Evolutionary conservation across 2,329 filamentous ascomycete species (phyloP), one percentile per base, ranked within the genome.

Genomic region (Colletotrichum sp.): DNA sequence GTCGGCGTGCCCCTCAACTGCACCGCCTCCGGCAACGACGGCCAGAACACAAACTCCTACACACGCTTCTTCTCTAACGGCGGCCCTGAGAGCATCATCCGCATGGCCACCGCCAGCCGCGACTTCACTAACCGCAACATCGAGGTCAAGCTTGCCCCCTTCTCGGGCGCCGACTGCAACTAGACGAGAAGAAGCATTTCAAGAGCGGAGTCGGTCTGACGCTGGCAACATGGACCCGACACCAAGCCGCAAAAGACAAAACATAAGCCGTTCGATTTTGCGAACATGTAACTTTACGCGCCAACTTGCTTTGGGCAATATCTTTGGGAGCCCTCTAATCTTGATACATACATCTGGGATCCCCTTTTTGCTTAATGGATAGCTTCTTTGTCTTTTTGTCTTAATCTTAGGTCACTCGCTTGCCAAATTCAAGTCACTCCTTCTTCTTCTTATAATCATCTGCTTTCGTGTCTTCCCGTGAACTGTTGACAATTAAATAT

Each of bases 11-110:
- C 61, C 18, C 72, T 75, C 61, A 57, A 34, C 68, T 75, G 72
- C 68, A 32, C 61, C 18, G 68, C 72, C 36, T 30, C 69, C 7
- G 72, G 72, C 61, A 36, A 75, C 68, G 72, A 75, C 72, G 63
- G 52, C 55, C 68, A 38, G 52, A 72, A 72, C 68, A 15, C 10
- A 1, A 66, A 63, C 43, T 38, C 63, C 15, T 75, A 75, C 68
- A 28, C 68, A 15, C 36, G 55, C 28, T 72, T 75, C 68, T 72
- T 38, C 68, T 67, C 8, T 38, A 72, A 72, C 68, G 8, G 24
- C 68, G 71, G 48, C 48, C 8, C 21, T 16, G 69, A 75, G 32
- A 8, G 26, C 26, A 43, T 72, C 21, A 18, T 72, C 24, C 72
- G 68, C 68, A 32, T 75, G 48, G 68, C 72, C 48, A 72, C 72